Percentiles rank a stretch among this genome's conserved stretches.
These are phyloP conservation scores for Tulasnella sp. DNA, from an alignment of 768 basidiomycete genomes.

Conservation along the genomic window DNA sequence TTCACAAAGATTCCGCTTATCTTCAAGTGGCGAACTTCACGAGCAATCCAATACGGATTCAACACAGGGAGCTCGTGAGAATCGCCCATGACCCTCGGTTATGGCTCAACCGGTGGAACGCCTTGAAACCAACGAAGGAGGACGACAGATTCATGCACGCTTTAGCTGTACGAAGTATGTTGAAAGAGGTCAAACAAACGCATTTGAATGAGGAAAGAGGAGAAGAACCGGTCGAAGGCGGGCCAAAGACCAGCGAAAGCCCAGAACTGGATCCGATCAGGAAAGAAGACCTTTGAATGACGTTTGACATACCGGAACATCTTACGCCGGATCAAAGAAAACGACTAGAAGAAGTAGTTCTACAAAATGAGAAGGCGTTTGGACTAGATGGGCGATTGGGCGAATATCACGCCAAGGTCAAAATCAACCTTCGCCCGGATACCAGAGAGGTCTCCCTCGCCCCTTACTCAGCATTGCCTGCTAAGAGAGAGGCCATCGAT, in stretches of 20 bases:
- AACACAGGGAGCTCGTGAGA: not conserved
- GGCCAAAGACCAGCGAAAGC: slow-evolving; percentile 23
- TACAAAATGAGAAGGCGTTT: slow-evolving; percentile 20
- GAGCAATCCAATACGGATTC: not conserved
- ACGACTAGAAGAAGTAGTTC: slow-evolving; percentile 17
- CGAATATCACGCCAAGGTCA: slow-evolving; percentile 19
- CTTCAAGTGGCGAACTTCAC: not conserved
- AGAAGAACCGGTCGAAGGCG: slow-evolving; percentile 22
- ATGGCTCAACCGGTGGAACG: not conserved
- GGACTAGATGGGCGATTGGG: slow-evolving; percentile 26
- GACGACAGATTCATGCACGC: not conserved
- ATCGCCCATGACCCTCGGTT: not conserved
- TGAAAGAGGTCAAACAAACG: not conserved
- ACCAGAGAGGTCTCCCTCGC: slow-evolving; percentile 19
- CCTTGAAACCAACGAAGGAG: not conserved
- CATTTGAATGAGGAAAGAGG: not conserved
- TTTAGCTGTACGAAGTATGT: not conserved
- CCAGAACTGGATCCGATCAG: slow-evolving; percentile 17
- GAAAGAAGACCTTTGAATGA: slow-evolving; percentile 1
- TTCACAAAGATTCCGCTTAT: not conserved
- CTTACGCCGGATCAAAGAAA: slow-evolving; percentile 10
- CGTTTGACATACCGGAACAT: slow-evolving; percentile 18
- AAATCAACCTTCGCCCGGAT: slow-evolving; percentile 22
- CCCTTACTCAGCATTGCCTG: slow-evolving; percentile 20
- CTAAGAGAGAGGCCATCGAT: slow-evolving; percentile 21